A percentile compares a stretch with the other conserved stretches of the same genome.
Evolutionary conservation across 345 rosid species (phyloP).

Genomic region (Eucalyptus victrix): DNA sequence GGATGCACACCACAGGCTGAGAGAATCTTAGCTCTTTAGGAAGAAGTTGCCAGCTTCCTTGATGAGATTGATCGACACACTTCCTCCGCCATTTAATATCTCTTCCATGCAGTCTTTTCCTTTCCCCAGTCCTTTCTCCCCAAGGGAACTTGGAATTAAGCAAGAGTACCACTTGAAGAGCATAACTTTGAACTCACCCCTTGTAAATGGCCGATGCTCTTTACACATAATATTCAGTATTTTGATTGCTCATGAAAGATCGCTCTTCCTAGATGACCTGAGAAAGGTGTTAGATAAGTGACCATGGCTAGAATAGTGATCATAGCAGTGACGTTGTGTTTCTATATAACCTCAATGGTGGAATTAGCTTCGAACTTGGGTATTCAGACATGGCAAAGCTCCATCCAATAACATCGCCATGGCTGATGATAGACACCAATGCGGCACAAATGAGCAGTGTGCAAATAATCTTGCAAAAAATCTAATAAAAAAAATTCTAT

Average conservation of each 20-base stretch:
- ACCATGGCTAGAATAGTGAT: slow-evolving; percentile 79
- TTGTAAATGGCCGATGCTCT: neutral
- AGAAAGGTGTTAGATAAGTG: slow-evolving; percentile 40
- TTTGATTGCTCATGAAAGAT: neutral
- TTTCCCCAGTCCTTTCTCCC: neutral
- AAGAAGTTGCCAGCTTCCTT: slow-evolving; percentile 21
- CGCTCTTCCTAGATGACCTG: slow-evolving; percentile 15
- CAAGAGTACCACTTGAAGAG: neutral
- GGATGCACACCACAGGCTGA: slow-evolving; percentile 62
- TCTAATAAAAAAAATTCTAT: neutral
- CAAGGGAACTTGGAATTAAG: neutral
- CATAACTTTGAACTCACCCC: neutral
- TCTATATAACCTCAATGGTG: slow-evolving; percentile 40
- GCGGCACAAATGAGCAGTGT: slow-evolving; percentile 71
- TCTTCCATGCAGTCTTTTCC: neutral
- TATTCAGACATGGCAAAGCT: slow-evolving; percentile 54
- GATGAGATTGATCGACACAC: slow-evolving; percentile 37
- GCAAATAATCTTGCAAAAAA: slow-evolving; percentile 65
- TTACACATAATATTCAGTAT: neutral
- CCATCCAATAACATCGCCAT: slow-evolving; percentile 83
- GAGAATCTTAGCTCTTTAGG: slow-evolving; percentile 18
- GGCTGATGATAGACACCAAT: slow-evolving; percentile 79
- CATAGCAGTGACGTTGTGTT: slow-evolving; percentile 47
- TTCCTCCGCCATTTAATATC: slow-evolving; percentile 68
- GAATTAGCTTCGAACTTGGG: slow-evolving; percentile 58